Evolutionary conservation across 306 rosid species (phyloP), one percentile per base, ranked within the genome.

Genomic region (Lupinus albus): DNA sequence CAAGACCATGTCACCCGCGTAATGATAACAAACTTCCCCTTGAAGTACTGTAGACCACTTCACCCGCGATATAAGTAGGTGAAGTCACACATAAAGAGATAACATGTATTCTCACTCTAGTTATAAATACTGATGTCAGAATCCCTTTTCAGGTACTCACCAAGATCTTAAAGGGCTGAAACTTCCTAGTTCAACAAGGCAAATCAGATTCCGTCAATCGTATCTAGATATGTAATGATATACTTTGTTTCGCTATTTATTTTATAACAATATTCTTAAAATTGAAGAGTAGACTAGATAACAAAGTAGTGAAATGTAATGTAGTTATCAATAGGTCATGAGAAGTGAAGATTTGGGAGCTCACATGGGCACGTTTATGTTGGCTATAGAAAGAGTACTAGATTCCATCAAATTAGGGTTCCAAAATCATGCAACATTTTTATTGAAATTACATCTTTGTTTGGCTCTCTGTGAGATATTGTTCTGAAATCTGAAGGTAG

Each of bases 361-460:
- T 73, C 82, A 69, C 77, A 73, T 73, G 74, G 71, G 30, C 74
- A 72, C 32, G 70, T 78, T 72, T 44, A 61, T 60, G 71, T 61
- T 78, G 30, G 52, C 47, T 36, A 57, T 41, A 55, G 35, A 61
- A 55, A 72, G 79, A 67, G 74, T 66, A 67, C 60, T 67, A 53
- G 54, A 67, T 78, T 75, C 75, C 68, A 72, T 83, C 72, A 75
- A 64, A 68, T 38, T 68, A 71, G 74, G 81, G 75, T 72, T 16
- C 81, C 80, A 68, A 67, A 77, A 57, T 21, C 69, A 80, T 84
- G 83, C 65, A 74, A 80, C 56, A 38, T 68, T 78, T 79, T 63
- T 67, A 63, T 72, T 77, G 80, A 72, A 77, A 76, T 63, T 72
- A 74, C 74, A 80, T 73, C 79, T 72, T 74, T 73, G 69, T 76